Base-by-base conservation (phyloP, 2,329 filamentous ascomycete species). In the Colletotrichum musicola region DNA sequence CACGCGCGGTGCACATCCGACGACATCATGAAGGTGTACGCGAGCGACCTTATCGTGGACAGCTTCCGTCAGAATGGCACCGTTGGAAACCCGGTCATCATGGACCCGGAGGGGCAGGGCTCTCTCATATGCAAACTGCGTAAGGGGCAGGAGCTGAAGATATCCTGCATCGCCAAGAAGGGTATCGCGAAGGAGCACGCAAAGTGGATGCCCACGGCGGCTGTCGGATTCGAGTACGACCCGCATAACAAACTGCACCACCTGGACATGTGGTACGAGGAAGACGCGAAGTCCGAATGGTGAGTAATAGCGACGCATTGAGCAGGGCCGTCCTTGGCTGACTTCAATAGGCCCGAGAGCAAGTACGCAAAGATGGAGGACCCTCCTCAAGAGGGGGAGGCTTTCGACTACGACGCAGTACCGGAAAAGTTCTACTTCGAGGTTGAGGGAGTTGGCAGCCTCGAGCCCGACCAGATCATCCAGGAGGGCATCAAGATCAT, bases 141-240 rank as follows among this genome's bases (percentile, higher is more conserved):
- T 67, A 92, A 91, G 76, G 94, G 92, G 2, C 96, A 99, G 82
- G 94, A 97, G 80, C 83, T 99, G 69, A 92, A 94, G 79, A 89
- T 99, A 77, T 93, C 89, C 70, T 98, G 95, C 78, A 92, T 98
- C 72, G 96, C 95, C 58, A 98, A 97, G 86, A 98, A 98, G 86
- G 96, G 96, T 1, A 98, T 98, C 72, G 95, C 95, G 44, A 99
- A 99, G 85, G 96, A 99, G 80, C 96, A 99, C 81, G 93, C 96
- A 10, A 99, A 99, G 81, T 99, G 96, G 96, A 93, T 94, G 75
- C 95, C 96, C 2, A 95, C 93, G 42, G 88, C 94, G 47, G 96
- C 96, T 4, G 91, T 99, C 47, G 95, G 94, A 25, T 99, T 99
- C 78, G 96, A 99, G 81, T 99, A 99, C 80, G 96, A 99, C 79